Base-by-base conservation (phyloP, 2,329 filamentous ascomycete species). In the Colletotrichum scovillei region DNA sequence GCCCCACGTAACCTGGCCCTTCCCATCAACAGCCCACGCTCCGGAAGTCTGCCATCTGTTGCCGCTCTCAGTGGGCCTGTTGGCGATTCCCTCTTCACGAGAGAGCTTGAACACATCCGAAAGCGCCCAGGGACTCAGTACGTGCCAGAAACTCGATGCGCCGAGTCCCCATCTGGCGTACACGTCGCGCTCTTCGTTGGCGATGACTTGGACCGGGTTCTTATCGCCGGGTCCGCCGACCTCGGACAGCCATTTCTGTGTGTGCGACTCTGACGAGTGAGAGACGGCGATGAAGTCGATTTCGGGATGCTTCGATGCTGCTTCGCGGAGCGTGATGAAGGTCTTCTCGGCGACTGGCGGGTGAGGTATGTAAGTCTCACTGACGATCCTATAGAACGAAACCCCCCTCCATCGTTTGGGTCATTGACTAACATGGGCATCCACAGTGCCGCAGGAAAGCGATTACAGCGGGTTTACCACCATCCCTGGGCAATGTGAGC, bases 361-460 rank as follows among this genome's bases (percentile, higher is more conserved):
- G 6, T 30, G 2, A 38, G 35, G 46, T 4, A 32, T 59, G 28
- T 56, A 19, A 30, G 46, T 6, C 0, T 26, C 5, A 3, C 14
- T n/a, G 38, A 19, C 16, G 38, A 19, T 42, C 16, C 38, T 19
- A 59, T 2, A 16, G 2, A n/a, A n/a, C 7, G 6, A n/a, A 19
- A 3, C 2, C 6, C 19, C 19, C 3, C 3, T 19, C 19, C 7
- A 22, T 14, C 14, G 3, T 38, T 8, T 16, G 26, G n/a, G 49
- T 5, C n/a, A 35, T 32, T 46, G 11, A 81, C 87, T 79, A 87
- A 93, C 92, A 94, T 12, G 92, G 92, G 83, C 92, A 94, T 42
- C 92, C 93, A 79, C 92, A 94, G 80, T 94, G 92, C 42, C 93
- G 86, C 6, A 95, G 85, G 78, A 95, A 95, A 19, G 90, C 87